Conservation (phyloP, 140 eudicot genomes). For the Stevia rebaudiana region DNA sequence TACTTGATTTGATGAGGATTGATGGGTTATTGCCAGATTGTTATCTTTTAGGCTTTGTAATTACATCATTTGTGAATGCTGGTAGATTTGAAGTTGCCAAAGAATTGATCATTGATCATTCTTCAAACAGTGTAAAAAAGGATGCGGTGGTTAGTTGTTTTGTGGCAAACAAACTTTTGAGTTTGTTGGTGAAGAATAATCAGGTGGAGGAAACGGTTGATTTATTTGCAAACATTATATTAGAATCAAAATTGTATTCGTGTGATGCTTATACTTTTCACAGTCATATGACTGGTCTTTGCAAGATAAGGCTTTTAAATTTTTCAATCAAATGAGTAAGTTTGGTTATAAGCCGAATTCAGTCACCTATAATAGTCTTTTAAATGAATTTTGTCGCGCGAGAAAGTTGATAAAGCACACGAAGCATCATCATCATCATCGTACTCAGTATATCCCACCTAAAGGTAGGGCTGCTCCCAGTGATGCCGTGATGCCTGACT, state of each 20-base stretch:
- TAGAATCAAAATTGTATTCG: constrained; percentile 35
- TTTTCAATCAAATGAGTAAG: constrained; percentile 44
- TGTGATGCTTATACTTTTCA: constrained; percentile 56
- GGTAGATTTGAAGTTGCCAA: constrained; percentile 49
- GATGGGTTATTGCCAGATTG: constrained; percentile 48
- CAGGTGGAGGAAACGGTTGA: constrained; percentile 57
- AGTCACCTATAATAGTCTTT: constrained; percentile 54
- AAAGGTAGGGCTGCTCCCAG: too few relatives aligned
- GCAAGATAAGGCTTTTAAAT: constrained; percentile 51
- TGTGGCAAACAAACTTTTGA: constrained; percentile 61
- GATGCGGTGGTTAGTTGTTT: constrained; percentile 30
- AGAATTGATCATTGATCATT: constrained; percentile 47
- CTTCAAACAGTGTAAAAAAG: constrained; percentile 21
- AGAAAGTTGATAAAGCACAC: constrained; percentile 51
- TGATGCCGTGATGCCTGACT: too few relatives aligned
- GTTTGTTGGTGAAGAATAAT: constrained; percentile 42
- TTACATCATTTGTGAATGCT: constrained; percentile 45
- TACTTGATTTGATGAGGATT: constrained; percentile 48
- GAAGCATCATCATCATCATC: too few relatives aligned
- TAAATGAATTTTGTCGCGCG: constrained; percentile 60
- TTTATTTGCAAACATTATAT: constrained; percentile 48
- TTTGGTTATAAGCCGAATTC: constrained; percentile 63
- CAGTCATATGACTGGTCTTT: constrained; percentile 66
- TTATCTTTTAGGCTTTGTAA: constrained; percentile 35
- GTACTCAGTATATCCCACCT: too few relatives aligned